A percentile compares a stretch with the other conserved stretches of the same genome.
These are phyloP conservation scores for Daedaleopsis nitida DNA, from an alignment of 768 basidiomycete genomes.

Conservation along the genomic window DNA sequence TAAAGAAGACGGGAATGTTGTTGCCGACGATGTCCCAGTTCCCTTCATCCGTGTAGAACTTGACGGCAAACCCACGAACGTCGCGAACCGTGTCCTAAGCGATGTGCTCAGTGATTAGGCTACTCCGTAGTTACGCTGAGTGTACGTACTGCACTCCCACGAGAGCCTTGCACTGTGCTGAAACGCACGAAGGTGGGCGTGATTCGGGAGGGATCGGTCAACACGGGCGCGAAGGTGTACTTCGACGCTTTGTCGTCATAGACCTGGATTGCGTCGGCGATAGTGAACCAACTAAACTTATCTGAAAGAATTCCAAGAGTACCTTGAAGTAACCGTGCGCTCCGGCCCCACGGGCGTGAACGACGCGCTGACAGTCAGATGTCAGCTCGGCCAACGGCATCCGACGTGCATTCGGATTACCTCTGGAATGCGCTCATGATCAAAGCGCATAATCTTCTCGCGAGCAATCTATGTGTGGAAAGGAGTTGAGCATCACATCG, in stretches of 20 bases:
- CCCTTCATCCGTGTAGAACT: conserved; percentile 84
- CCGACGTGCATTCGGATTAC: conserved; percentile 31
- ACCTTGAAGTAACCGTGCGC: conserved; percentile 82
- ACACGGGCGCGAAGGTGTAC: conserved; percentile 67
- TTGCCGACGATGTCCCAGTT: conserved; percentile 91
- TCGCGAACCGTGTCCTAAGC: conserved; percentile 74
- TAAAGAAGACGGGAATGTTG: conserved; percentile 81
- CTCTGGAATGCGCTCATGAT: conserved; percentile 90
- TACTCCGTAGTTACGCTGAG: background rate
- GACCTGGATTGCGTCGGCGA: conserved; percentile 32
- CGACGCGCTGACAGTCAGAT: conserved; percentile 55
- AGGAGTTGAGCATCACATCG: background rate
- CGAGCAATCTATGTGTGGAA: conserved; percentile 44
- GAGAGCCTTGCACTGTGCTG: conserved; percentile 80
- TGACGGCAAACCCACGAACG: conserved; percentile 83
- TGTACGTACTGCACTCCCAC: conserved; percentile 73
- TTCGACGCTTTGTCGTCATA: conserved; percentile 67
- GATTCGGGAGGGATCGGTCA: conserved; percentile 70
- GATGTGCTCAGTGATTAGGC: background rate
- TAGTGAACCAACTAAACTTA: background rate
- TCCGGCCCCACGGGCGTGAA: conserved; percentile 70
- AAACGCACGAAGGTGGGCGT: conserved; percentile 85
- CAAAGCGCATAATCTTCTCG: conserved; percentile 79
- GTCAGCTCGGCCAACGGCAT: conserved; percentile 13
- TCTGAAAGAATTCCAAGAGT: background rate